phyloP scores from a whole-genome alignment of 768 basidiomycete genomes.

The Termitomyces sp. region DNA sequence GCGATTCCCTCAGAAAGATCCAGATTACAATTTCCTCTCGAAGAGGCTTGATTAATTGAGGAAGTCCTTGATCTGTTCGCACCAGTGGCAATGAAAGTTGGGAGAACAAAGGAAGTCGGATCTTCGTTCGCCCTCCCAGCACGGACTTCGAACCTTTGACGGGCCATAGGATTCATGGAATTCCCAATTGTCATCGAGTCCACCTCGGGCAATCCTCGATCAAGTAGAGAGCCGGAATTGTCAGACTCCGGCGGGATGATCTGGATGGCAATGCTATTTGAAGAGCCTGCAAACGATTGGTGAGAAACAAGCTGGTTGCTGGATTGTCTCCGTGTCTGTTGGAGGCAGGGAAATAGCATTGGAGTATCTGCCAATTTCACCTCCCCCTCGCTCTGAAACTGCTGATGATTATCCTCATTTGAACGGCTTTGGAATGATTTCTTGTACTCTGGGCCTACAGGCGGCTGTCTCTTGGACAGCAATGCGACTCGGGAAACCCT shows the following conservation, averaged over 20 bases:
- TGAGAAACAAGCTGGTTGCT: not conserved
- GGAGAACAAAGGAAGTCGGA: not conserved
- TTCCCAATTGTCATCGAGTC: not conserved
- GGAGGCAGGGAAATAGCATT: not conserved
- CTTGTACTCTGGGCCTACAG: no score
- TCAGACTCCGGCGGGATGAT: constrained; percentile 1
- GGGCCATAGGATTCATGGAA: not conserved
- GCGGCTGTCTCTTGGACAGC: no score
- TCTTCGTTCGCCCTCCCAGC: not conserved
- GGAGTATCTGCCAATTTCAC: no score
- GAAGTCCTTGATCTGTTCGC: not conserved
- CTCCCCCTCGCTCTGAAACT: no score
- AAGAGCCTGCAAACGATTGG: not conserved
- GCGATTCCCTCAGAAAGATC: no score
- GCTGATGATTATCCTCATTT: no score
- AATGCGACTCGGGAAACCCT: no score
- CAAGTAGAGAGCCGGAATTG: not conserved
- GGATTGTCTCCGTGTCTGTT: not conserved
- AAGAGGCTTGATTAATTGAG: not conserved
- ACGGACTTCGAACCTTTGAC: not conserved
- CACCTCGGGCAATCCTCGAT: not conserved
- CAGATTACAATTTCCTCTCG: not conserved
- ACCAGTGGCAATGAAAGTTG: not conserved
- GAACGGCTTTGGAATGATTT: no score
- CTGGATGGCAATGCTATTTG: not conserved